Percentiles rank a stretch among this genome's conserved stretches.
Evolutionary conservation across 2,329 filamentous ascomycete genomes (phyloP).

Genomic region (Pseudopyrenochaeta lycopersici): DNA sequence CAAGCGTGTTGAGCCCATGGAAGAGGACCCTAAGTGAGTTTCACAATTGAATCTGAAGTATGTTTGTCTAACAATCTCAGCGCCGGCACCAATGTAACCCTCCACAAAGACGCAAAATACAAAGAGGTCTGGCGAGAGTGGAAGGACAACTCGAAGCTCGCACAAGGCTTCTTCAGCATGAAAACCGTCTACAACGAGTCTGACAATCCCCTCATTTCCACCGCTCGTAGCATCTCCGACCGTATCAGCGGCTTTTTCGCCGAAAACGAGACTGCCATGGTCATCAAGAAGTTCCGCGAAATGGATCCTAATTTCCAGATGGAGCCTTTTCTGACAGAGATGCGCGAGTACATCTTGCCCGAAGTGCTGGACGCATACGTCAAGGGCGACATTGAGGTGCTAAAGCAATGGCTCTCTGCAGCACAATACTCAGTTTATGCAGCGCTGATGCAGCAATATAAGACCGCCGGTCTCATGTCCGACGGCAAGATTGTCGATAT

Average conservation of each 20-base stretch:
- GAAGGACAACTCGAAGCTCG: slow-evolving; percentile 85
- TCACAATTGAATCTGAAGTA: background rate
- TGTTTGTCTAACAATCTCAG: slow-evolving; percentile 57
- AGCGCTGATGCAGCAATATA: slow-evolving; percentile 96
- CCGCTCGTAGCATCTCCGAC: slow-evolving; percentile 92
- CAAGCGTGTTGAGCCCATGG: slow-evolving; percentile 64
- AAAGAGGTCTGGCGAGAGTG: slow-evolving; percentile 99
- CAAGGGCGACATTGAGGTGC: slow-evolving; percentile 88
- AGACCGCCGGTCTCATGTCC: slow-evolving; percentile 89
- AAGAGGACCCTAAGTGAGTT: slow-evolving; percentile 87
- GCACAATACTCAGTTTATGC: slow-evolving; percentile 97
- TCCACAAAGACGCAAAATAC: slow-evolving; percentile 97
- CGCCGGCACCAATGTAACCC: slow-evolving; percentile 89
- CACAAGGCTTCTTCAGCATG: slow-evolving; percentile 87
- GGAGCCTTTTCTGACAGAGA: slow-evolving; percentile 92
- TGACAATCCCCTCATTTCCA: slow-evolving; percentile 93
- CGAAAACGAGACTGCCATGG: slow-evolving; percentile 96
- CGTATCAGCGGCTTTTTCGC: slow-evolving; percentile 94
- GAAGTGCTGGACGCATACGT: slow-evolving; percentile 98
- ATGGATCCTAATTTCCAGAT: slow-evolving; percentile 96
- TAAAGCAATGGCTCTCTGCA: slow-evolving; percentile 95
- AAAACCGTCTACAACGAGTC: slow-evolving; percentile 93
- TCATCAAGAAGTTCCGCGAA: slow-evolving; percentile 96
- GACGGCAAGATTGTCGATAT: slow-evolving; percentile 97
- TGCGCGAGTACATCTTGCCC: slow-evolving; percentile 96